These are phyloP conservation scores for Leccinum aurantiacum DNA, from an alignment of 768 basidiomycete species.

Conservation along the genomic window DNA sequence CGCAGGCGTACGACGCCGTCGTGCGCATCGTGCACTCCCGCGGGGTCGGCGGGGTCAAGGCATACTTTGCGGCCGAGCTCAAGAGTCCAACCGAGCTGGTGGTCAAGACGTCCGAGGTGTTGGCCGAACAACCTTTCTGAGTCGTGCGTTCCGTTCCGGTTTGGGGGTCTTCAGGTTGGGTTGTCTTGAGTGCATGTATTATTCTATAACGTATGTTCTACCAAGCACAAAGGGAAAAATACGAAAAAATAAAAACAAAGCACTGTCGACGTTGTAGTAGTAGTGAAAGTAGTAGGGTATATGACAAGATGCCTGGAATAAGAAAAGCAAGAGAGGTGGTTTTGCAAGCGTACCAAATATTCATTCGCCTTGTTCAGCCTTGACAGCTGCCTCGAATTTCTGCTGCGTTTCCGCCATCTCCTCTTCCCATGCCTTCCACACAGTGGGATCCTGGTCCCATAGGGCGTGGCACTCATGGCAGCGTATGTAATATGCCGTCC, in stretches of 20 bases:
- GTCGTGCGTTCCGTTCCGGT: no score
- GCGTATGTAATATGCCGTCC: conserved; percentile 47
- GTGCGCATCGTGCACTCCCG: conserved; percentile 39
- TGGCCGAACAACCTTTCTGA: conserved; percentile 59
- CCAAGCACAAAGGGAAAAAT: background rate
- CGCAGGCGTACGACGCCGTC: conserved; percentile 43
- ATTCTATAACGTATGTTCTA: background rate
- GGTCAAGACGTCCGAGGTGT: conserved; percentile 49
- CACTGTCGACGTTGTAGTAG: background rate
- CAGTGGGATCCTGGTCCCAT: conserved; percentile 35
- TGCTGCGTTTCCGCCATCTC: conserved; percentile 40
- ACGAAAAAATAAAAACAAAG: background rate
- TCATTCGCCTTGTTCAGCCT: conserved; percentile 1
- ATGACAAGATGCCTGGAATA: background rate
- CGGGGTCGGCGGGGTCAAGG: conserved; percentile 46
- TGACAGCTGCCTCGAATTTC: conserved; percentile 29
- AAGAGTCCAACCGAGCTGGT: conserved; percentile 45
- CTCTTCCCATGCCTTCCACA: conserved; percentile 44
- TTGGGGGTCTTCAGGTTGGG: background rate
- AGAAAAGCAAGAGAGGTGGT: background rate
- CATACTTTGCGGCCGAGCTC: conserved; percentile 56
- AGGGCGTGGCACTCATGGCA: conserved; percentile 49
- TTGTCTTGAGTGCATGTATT: background rate
- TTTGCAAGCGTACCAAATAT: background rate
- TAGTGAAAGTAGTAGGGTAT: background rate